Evolutionary conservation across 2,329 filamentous ascomycete genomes (phyloP).

Genomic region (Zarea fungicola): DNA sequence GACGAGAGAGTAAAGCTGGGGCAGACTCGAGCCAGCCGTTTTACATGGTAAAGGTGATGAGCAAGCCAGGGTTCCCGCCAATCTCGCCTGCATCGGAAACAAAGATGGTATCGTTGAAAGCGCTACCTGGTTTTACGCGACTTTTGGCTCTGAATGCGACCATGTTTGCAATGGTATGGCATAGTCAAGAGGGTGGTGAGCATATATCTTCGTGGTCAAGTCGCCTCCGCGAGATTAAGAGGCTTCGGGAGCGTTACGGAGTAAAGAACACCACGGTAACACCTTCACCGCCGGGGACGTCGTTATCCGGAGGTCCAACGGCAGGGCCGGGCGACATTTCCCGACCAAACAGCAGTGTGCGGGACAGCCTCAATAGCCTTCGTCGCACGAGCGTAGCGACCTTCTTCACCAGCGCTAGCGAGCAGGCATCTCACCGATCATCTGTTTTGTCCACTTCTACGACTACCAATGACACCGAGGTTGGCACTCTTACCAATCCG

Average conservation of each 20-base stretch:
- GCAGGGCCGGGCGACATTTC: conserved; percentile 24
- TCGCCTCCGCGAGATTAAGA: conserved; percentile 77
- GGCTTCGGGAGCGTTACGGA: conserved; percentile 65
- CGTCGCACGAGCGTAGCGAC: conserved; percentile 61
- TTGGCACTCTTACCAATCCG: conserved; percentile 20
- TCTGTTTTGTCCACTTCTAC: conserved; percentile 51
- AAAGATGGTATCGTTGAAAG: conserved; percentile 80
- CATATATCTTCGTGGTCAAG: conserved; percentile 87
- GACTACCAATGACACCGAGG: conserved; percentile 51
- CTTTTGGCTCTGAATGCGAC: conserved; percentile 88
- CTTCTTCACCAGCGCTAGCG: conserved; percentile 54
- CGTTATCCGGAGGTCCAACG: conserved; percentile 15
- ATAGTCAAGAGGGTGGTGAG: conserved; percentile 68
- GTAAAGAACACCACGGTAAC: conserved; percentile 29
- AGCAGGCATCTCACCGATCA: conserved; percentile 53
- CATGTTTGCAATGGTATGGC: conserved; percentile 91
- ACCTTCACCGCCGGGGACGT: conserved; percentile 26
- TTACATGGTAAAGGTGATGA: conserved; percentile 86
- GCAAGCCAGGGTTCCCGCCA: conserved; percentile 81
- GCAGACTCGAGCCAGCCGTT: conserved; percentile 48
- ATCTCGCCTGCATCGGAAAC: conserved; percentile 85
- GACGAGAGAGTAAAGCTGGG: conserved; percentile 39
- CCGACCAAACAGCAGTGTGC: conserved; percentile 44
- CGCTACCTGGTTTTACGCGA: conserved; percentile 79
- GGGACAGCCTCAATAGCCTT: conserved; percentile 57